Evolutionary conservation across 257 asterid species (phyloP), one percentile per base, ranked within the genome.

Genomic region (Leonotis leonurus): DNA sequence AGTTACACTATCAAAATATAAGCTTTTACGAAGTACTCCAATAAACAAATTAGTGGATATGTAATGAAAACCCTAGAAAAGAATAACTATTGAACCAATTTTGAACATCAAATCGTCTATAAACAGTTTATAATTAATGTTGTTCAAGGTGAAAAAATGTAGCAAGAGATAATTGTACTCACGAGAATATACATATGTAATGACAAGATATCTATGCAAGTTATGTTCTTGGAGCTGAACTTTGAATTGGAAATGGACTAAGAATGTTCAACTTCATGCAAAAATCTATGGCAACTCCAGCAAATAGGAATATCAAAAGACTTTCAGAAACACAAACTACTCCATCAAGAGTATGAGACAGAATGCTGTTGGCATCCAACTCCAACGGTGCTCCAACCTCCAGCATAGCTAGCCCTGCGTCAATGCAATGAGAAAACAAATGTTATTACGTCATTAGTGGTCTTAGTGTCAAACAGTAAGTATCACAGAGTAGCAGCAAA

Each of bases 211-310:
- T 43, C 33, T 45, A 25, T 46, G 46, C 56, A 10, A 14, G 12
- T 37, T 33, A 72, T 35, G 70, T 63, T 67, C 69, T 59, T 58
- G 83, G 67, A 75, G 35, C 60, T 4, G 83, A 70, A 71, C 45
- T 66, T 13, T 78, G 85, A 67, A 72, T 71, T 7, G 99, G 96
- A 72, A 81, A 92, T 67, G 97, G 89, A 73, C 88, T 85, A 49
- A 92, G 48, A 70, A 92, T 37, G 68, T 90, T 78, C 79, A 82
- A 46, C 74, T 85, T 89, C 21, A 92, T 78, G 88, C 83, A 85
- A 63, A 80, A 82, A 74, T 92, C 99, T 5, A 92, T 77, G 14
- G 84, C 95, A 69, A 87, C 87, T 39, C 87, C 95, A 64, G 96
- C 97, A 74, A 89, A 89, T 46, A 80, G 69, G 62, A 92, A 92